These are phyloP conservation scores for Rhododendron molle DNA, from an alignment of 148 eudicot species.

Conservation along the genomic window DNA sequence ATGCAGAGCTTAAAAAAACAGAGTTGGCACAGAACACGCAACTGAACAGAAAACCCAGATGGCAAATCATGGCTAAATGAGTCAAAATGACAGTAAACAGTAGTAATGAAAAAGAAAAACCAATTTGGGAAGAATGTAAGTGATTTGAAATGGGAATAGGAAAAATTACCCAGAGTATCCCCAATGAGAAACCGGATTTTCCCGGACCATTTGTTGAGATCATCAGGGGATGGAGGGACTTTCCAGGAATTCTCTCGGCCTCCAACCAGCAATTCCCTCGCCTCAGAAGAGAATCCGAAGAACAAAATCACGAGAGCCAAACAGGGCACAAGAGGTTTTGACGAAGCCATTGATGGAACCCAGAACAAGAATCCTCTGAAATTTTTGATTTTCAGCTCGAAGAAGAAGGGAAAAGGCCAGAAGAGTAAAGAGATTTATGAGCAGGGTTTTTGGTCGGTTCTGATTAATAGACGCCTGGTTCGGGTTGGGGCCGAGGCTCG, in stretches of 20 bases:
- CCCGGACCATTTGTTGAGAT: constrained; percentile 25
- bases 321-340: neutral
- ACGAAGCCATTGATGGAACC: constrained; percentile 13
- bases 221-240: constrained; percentile 28
- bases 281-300: constrained; percentile 11
- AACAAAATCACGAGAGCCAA: constrained; percentile 7
- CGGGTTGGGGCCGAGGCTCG: neutral
- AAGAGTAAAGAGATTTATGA: neutral
- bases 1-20: neutral
- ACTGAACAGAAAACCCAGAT: neutral
- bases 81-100: neutral
- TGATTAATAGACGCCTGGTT: constrained; percentile 8
- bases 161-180: constrained; percentile 28
- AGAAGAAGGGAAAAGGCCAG: too few species aligned
- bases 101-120: neutral
- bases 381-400: neutral
- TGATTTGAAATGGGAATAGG: neutral
- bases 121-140: neutral
- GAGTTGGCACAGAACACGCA: neutral
- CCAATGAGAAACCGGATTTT: constrained; percentile 22
- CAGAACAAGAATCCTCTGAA: neutral
- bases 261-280: constrained; percentile 22
- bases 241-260: constrained; percentile 22
- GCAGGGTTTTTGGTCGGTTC: neutral
- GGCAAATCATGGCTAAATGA: neutral